A percentile compares a stretch with the other conserved stretches of the same genome.
Conservation (phyloP, 768 basidiomycete species). For the Pilatotrama ljubarskyi region DNA sequence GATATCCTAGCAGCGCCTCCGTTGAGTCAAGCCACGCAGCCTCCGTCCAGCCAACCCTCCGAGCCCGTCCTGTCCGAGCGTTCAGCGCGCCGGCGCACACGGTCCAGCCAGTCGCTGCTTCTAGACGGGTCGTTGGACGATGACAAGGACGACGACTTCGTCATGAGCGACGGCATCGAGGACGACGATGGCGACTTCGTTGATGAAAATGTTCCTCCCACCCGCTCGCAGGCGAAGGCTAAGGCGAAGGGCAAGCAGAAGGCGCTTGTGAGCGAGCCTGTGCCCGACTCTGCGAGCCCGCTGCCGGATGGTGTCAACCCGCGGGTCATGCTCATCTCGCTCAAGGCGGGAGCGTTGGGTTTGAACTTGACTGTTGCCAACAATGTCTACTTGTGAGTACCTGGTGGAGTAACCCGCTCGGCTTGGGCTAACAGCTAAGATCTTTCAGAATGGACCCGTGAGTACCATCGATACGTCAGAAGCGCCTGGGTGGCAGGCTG, state of each 20-base stretch:
- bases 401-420: background rate
- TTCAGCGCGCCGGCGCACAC: slow-evolving; percentile 4
- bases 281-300: background rate
- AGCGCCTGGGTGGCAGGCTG: background rate
- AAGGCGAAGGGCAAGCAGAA: slow-evolving; percentile 33
- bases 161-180: slow-evolving; percentile 18
- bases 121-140: slow-evolving; percentile 11
- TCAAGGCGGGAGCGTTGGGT: slow-evolving; percentile 83
- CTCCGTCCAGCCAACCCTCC: slow-evolving; percentile 3
- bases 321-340: slow-evolving; percentile 80
- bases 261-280: slow-evolving; percentile 31
- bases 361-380: slow-evolving; percentile 89
- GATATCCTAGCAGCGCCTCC: slow-evolving; percentile 4
- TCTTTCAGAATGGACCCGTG: slow-evolving; percentile 75
- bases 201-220: slow-evolving; percentile 34
- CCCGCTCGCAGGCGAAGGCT: slow-evolving; percentile 15
- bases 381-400: slow-evolving; percentile 74
- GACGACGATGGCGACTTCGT: slow-evolving; percentile 39
- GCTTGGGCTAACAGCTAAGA: slow-evolving; percentile 6
- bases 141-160: slow-evolving; percentile 27
- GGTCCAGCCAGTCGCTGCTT: background rate
- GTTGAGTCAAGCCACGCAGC: slow-evolving; percentile 6
- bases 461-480: slow-evolving; percentile 35
- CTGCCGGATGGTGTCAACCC: slow-evolving; percentile 48
- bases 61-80: slow-evolving; percentile 4